Evolutionary conservation across 139 green algal genomes (phyloP).

Genomic region (Tetradesmus obliquus): DNA sequence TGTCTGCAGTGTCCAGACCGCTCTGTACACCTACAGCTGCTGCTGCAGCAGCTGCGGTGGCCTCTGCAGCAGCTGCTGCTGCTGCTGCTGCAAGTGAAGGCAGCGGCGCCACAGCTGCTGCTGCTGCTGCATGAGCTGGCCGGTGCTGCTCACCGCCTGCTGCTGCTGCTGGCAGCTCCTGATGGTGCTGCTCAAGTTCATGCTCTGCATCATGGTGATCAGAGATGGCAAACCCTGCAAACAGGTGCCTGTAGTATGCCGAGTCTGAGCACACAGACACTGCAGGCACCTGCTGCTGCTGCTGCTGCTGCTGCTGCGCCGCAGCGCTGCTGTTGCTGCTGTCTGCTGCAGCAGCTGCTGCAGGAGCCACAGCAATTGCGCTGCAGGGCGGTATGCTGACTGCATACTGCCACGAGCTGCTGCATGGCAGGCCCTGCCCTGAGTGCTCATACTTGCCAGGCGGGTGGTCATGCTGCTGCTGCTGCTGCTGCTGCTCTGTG

Average conservation of each 20-base stretch:
- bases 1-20: background rate
- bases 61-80: background rate
- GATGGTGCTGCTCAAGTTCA: background rate
- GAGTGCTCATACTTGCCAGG: conserved; percentile 22
- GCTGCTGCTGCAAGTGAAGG: background rate
- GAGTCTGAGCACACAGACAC: conserved; percentile 21
- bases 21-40: background rate
- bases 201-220: background rate
- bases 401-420: conserved; percentile 19
- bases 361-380: background rate
- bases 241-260: conserved; percentile 39
- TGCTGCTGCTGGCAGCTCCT: background rate
- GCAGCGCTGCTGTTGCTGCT: background rate
- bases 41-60: background rate
- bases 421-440: conserved; percentile 12
- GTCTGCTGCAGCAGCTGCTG: background rate
- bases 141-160: background rate
- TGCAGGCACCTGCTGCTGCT: background rate
- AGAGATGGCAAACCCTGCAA: background rate
- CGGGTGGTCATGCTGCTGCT: background rate
- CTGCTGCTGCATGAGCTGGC: background rate
- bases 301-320: background rate
- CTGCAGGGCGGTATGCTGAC: conserved; percentile 15
- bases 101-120: background rate
- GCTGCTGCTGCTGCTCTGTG: conserved; percentile 7